phyloP scores from a whole-genome alignment of 257 asterid genomes.

The Petunia secreta region DNA sequence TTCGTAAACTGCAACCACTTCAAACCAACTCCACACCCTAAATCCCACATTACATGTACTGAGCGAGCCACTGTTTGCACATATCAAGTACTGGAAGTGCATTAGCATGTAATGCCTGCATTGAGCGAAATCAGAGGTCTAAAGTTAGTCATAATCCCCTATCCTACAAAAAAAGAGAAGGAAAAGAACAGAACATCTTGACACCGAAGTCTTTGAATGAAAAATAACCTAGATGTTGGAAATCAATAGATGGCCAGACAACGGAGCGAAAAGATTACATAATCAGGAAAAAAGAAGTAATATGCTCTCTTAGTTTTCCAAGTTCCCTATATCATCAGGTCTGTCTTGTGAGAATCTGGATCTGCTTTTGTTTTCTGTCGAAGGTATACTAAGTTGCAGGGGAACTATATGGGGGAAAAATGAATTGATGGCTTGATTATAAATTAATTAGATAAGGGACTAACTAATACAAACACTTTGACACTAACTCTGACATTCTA shows the following conservation, averaged over 20 bases:
- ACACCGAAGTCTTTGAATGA: background rate
- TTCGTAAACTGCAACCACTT: constrained; percentile 26
- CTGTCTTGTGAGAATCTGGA: background rate
- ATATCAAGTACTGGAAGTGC: constrained; percentile 97
- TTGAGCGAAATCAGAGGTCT: background rate
- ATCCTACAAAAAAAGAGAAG: constrained; percentile 4
- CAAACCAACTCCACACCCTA: constrained; percentile 32
- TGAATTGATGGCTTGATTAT: too few relatives aligned
- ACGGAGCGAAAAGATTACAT: background rate
- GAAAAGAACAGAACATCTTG: background rate
- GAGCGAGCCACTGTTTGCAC: constrained; percentile 98
- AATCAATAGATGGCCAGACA: background rate
- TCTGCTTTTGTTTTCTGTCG: background rate
- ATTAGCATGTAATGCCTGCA: constrained; percentile 95
- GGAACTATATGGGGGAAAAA: background rate
- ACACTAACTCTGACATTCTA: too few relatives aligned
- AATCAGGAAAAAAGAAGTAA: constrained; percentile 15
- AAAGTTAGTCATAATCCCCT: background rate
- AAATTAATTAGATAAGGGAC: too few relatives aligned
- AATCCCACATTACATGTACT: constrained; percentile 65
- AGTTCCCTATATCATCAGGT: background rate
- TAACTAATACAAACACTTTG: too few relatives aligned
- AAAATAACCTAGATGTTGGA: background rate
- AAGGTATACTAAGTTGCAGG: background rate
- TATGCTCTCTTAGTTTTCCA: background rate